A percentile compares a stretch with the other conserved stretches of the same genome.
Evolutionary conservation across 2,329 filamentous ascomycete species (phyloP).

Genomic region (Aurifilum marmelostoma): DNA sequence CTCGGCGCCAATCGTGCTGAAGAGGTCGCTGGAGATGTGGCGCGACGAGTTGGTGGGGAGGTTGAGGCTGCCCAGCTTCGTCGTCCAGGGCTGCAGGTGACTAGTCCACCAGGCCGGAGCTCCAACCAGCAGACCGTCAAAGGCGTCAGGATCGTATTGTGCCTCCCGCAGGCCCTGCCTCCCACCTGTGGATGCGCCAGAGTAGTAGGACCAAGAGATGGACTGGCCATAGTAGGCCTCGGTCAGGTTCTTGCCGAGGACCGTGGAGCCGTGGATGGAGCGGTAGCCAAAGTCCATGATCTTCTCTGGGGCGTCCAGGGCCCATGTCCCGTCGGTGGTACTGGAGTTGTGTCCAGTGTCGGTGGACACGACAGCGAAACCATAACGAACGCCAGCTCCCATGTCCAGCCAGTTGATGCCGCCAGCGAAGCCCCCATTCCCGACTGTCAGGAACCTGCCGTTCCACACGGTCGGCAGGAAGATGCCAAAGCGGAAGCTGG

Average conservation of each 20-base stretch:
- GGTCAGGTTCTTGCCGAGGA: constrained; percentile 52
- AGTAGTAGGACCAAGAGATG: constrained; percentile 55
- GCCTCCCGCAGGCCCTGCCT: constrained; percentile 60
- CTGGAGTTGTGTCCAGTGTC: constrained; percentile 48
- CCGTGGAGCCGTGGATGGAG: constrained; percentile 53
- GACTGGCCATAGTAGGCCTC: constrained; percentile 50
- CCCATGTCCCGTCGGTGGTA: constrained; percentile 42
- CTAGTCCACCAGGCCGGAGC: constrained; percentile 47
- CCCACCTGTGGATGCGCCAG: constrained; percentile 63
- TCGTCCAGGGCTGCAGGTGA: constrained; percentile 44
- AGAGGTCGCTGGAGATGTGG: constrained; percentile 47
- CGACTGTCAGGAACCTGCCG: constrained; percentile 41
- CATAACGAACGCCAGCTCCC: constrained; percentile 38
- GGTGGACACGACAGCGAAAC: constrained; percentile 48
- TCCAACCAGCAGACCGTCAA: constrained; percentile 60
- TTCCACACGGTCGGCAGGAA: constrained; percentile 46
- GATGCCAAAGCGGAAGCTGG: constrained; percentile 42
- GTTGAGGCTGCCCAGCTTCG: constrained; percentile 49
- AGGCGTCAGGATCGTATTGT: constrained; percentile 56
- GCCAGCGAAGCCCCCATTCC: constrained; percentile 45
- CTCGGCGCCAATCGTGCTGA: constrained; percentile 44
- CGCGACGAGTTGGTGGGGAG: constrained; percentile 44
- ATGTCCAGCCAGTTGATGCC: constrained; percentile 40
- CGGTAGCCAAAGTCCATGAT: constrained; percentile 46
- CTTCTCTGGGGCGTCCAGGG: constrained; percentile 41